Base-by-base conservation (phyloP, 371 early-diverging fungal genomes). In the Entomophthora muscae region DNA sequence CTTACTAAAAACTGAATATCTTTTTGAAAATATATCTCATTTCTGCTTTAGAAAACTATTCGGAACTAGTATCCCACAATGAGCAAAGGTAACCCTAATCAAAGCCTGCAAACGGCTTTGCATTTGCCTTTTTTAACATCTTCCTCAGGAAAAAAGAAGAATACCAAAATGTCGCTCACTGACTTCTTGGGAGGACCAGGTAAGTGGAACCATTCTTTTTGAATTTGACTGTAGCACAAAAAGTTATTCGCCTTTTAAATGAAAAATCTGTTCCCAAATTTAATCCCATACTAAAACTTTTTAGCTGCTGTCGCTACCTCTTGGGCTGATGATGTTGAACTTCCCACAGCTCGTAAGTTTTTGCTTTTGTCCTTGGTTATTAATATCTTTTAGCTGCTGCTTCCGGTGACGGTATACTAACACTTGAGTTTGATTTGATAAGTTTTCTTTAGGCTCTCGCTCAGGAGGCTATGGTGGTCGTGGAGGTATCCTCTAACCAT, bases 311-410 rank as follows among this genome's bases (percentile, higher is more conserved):
- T 79, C 65, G 72, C 75, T 42, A 79, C 78, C 55, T 85, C 87
- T 57, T 95, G 93, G 93, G 92, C 93, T 67, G 95, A 95, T 78
- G 92, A 95, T 72, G 85, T 88, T 72, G 88, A 82, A 65, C 80
- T 93, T 63, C 95, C 95, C 52, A 79, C 89, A 74, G 93, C 88
- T 66, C 91, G 90, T 90, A 80, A 73, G 86, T 77, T 53, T 68
- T 61, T 26, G 55, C 32, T 51, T 60, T 52, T 31, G 61, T 60
- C 23, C 52, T 62, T 53, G 52, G 3, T 17, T 32, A 29, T 63
- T 61, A 31, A 67, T 57, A 65, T 29, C 42, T 52, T 30, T 29
- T 60, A 52, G 29, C 32, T 56, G 65, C 69, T 71, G 73, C 74
- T 69, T 73, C 72, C 67, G 65, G 70, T 72, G 72, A 73, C 64